Base-by-base conservation (phyloP, 2,329 filamentous ascomycete species). In the Claviceps arundinis region DNA sequence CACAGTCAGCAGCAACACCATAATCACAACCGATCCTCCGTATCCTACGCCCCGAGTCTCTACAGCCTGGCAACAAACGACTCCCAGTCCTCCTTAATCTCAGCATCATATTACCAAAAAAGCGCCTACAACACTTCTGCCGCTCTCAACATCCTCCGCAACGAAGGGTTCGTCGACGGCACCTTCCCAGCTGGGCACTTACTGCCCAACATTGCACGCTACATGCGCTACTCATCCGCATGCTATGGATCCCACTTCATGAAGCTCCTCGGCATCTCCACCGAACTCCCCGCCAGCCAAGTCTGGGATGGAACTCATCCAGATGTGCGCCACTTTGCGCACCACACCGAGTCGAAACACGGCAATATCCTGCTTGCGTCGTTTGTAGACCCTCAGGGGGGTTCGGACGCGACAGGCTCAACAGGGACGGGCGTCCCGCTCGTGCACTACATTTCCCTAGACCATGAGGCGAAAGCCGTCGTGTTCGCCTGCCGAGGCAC, bases 401-500 rank as follows among this genome's bases (percentile, higher is more conserved):
- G 82, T 3, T 77, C 81, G 2, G 82, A 85, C 59, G 74, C 78
- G 0, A 75, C 76, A 3, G 83, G 84, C 1, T 75, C 80, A 22
- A 84, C 79, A 1, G 78, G 78, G 38, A 82, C 79, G 0, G 82
- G 82, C 0, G 76, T 86, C 52, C 84, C 84, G 1, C 71, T 88
- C 17, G 83, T 87, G 2, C 84, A 88, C 64, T 88, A 86, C 58
- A 78, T 88, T 38, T 82, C 82, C 1, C 68, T 88, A 0, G 84
- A 88, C 57, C 82, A 85, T 60, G 80, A 83, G 50, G 83, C 83
- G 1, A 83, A 81, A 59, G 83, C 84, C 0, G 80, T 88, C 0
- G 83, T 88, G 0, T 69, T 88, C n/a, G 82, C 83, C 1, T 84
- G 85, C 49, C 77, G 84, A 40, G 84, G 84, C 1, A 88, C 84